Evolutionary conservation across 148 eudicot species (phyloP).

Genomic region (Dianthus caryophyllus): DNA sequence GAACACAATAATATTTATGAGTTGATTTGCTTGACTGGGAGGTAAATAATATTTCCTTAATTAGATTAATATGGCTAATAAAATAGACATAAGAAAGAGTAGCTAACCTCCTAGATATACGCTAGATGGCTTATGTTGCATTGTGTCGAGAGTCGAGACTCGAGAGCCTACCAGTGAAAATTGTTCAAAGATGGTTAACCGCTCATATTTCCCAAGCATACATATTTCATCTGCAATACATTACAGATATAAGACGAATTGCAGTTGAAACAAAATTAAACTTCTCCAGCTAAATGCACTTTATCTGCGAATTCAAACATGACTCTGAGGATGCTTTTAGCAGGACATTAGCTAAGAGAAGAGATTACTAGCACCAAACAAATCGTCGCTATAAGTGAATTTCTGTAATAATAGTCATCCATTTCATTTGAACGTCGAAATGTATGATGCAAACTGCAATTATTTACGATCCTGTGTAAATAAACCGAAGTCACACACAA

Average conservation of each 20-base stretch:
- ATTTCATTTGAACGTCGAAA: not conserved
- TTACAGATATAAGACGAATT: not conserved
- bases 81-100: not conserved
- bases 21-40: too few relatives aligned
- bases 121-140: not conserved
- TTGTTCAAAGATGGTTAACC: slow-evolving; percentile 5
- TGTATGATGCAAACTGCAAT: too few relatives aligned
- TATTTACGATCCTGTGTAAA: too few relatives aligned
- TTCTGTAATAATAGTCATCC: not conserved
- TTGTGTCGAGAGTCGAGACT: too few relatives aligned
- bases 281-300: not conserved
- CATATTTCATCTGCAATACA: slow-evolving; percentile 67
- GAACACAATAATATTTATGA: too few relatives aligned
- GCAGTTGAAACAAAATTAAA: not conserved
- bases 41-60: too few relatives aligned
- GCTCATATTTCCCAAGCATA: slow-evolving; percentile 76
- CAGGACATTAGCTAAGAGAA: not conserved
- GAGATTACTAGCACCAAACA: not conserved
- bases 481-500: too few relatives aligned
- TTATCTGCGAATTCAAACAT: too few relatives aligned
- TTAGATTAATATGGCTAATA: too few relatives aligned
- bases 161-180: slow-evolving; percentile 9
- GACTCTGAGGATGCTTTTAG: too few relatives aligned
- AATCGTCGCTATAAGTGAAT: not conserved
- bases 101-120: not conserved